A percentile compares a stretch with the other conserved stretches of the same genome.
Evolutionary conservation across 371 early-diverging fungal species (phyloP).

Genomic region (Capillidium rhysosporum): DNA sequence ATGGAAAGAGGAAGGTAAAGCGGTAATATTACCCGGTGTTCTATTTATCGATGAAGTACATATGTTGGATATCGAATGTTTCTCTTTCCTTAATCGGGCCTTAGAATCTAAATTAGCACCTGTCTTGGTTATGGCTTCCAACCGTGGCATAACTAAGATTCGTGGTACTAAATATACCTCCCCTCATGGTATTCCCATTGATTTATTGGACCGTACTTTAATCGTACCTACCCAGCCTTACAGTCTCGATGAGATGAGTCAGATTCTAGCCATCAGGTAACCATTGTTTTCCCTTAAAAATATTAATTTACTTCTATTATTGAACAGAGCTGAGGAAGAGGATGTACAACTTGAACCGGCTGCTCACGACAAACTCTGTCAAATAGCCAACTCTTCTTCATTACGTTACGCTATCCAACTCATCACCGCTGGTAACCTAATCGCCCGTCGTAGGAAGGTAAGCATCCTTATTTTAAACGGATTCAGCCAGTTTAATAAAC

Average conservation of each 20-base stretch:
- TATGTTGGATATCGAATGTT: slow-evolving; percentile 98
- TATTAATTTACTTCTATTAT: neutral
- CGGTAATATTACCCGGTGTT: slow-evolving; percentile 92
- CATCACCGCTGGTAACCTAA: slow-evolving; percentile 79
- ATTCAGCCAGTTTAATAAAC: neutral
- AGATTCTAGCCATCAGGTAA: slow-evolving; percentile 72
- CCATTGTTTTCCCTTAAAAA: neutral
- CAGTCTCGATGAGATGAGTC: slow-evolving; percentile 62
- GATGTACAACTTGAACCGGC: slow-evolving; percentile 91
- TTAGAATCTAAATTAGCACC: slow-evolving; percentile 91
- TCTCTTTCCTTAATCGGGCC: slow-evolving; percentile 94
- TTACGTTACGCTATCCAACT: slow-evolving; percentile 94
- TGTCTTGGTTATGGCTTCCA: slow-evolving; percentile 96
- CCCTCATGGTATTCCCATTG: slow-evolving; percentile 94
- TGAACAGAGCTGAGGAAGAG: slow-evolving; percentile 72
- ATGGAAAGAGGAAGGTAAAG: slow-evolving; percentile 98
- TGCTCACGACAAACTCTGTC: slow-evolving; percentile 71
- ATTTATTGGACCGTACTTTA: slow-evolving; percentile 84
- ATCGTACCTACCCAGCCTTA: slow-evolving; percentile 84
- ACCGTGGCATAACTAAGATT: slow-evolving; percentile 83
- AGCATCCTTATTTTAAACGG: neutral
- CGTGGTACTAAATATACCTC: slow-evolving; percentile 85
- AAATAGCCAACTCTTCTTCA: slow-evolving; percentile 81
- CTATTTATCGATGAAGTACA: slow-evolving; percentile 98
- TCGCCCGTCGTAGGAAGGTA: slow-evolving; percentile 76